Evolutionary conservation across 2,329 filamentous ascomycete genomes (phyloP).

Genomic region (Coniochaeta sp.): DNA sequence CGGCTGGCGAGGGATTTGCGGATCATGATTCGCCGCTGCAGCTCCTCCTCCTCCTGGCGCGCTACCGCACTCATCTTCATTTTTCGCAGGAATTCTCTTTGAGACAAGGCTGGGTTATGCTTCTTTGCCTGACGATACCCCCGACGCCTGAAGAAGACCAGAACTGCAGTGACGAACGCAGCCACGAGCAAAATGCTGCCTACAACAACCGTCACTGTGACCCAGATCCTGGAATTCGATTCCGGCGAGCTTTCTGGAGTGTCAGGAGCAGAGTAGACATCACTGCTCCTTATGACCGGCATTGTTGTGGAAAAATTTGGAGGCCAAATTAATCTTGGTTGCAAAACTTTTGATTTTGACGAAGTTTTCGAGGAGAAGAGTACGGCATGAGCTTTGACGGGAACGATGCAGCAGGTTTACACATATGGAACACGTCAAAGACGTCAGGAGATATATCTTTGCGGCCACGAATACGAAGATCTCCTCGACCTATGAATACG

Average conservation of each 20-base stretch:
- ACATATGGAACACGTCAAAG: not conserved
- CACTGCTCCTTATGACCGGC: not conserved
- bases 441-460: not conserved
- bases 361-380: not conserved
- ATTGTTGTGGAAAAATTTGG: not conserved
- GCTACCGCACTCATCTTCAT: constrained; percentile 19
- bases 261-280: not conserved
- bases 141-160: constrained; percentile 13
- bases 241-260: constrained; percentile 5
- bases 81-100: constrained; percentile 12
- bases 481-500: not conserved
- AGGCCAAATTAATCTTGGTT: not conserved
- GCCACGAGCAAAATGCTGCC: constrained; percentile 15
- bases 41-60: constrained; percentile 24
- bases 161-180: constrained; percentile 12
- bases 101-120: constrained; percentile 15
- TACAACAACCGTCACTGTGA: constrained; percentile 17
- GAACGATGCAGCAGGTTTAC: not conserved
- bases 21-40: constrained; percentile 31
- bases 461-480: not conserved
- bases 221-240: constrained; percentile 11
- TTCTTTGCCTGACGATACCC: constrained; percentile 15
- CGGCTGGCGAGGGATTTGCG: constrained; percentile 31
- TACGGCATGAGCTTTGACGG: not conserved
- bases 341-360: not conserved